Conservation (phyloP, 805 yeast species). For the Saturnispora mendoncae region DNA sequence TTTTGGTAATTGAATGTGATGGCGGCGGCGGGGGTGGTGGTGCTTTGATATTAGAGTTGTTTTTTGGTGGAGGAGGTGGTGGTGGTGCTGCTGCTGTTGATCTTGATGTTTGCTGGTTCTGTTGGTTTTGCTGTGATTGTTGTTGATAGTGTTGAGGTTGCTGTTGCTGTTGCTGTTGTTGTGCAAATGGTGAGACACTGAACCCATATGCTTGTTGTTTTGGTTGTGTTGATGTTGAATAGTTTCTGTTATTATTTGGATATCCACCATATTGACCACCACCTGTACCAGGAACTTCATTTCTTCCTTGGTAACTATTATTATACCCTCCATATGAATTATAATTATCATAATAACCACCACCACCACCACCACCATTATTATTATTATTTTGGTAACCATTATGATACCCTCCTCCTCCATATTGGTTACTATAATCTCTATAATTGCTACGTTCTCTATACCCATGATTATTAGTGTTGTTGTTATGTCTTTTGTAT, state of each 20-base stretch:
- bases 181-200: constrained; percentile 3
- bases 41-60: neutral
- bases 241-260: neutral
- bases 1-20: neutral
- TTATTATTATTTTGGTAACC: neutral
- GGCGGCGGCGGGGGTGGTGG: constrained; percentile 15
- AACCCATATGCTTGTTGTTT: constrained; percentile 7
- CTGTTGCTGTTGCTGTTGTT: constrained; percentile 3
- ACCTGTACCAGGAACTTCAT: too few species aligned
- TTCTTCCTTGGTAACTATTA: too few species aligned
- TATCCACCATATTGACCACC: too few species aligned
- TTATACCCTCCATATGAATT: neutral
- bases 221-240: constrained; percentile 1
- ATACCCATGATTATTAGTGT: too few species aligned
- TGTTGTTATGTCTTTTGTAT: too few species aligned
- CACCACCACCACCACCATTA: too few species aligned
- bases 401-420: neutral
- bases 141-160: neutral
- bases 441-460: too few species aligned
- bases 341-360: neutral
- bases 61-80: constrained; percentile 11
- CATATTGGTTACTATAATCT: neutral
- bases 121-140: neutral
- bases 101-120: constrained; percentile 13
- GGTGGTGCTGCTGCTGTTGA: constrained; percentile 9